Evolutionary conservation across 1,284 basidiomycete genomes (phyloP).

Genomic region (Filobasidium uniguttulatum): DNA sequence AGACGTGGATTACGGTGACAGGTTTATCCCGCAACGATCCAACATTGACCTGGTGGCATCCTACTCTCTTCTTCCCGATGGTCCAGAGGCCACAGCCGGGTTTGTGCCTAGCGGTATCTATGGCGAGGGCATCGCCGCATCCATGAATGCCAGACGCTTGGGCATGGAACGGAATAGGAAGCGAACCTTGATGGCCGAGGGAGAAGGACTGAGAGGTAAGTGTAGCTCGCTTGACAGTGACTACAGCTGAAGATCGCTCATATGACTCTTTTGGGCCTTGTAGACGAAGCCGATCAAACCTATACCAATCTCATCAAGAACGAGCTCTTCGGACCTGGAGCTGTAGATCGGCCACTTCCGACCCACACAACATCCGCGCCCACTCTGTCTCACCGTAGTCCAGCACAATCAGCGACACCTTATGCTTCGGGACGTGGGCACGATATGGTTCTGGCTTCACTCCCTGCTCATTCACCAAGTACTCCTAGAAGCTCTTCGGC

Average conservation of each 20-base stretch:
- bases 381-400: slow-evolving; percentile 12
- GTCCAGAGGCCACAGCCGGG: slow-evolving; percentile 18
- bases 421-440: slow-evolving; percentile 15
- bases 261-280: neutral
- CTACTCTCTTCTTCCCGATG: slow-evolving; percentile 40
- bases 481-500: slow-evolving; percentile 3
- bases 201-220: slow-evolving; percentile 37
- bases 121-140: slow-evolving; percentile 1
- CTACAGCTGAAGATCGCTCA: neutral
- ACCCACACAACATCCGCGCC: slow-evolving; percentile 20
- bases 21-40: slow-evolving; percentile 44
- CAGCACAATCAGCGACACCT: slow-evolving; percentile 14
- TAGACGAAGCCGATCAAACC: slow-evolving; percentile 43
- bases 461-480: slow-evolving; percentile 4
- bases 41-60: slow-evolving; percentile 39
- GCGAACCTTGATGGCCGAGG: slow-evolving; percentile 27
- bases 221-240: slow-evolving; percentile 2
- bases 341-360: slow-evolving; percentile 14
- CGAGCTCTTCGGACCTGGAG: slow-evolving; percentile 39
- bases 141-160: slow-evolving; percentile 17
- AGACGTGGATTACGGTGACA: slow-evolving; percentile 34
- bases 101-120: slow-evolving; percentile 10
- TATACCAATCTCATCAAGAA: slow-evolving; percentile 42
- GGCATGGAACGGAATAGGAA: slow-evolving; percentile 28
- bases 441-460: neutral